phyloP scores from a whole-genome alignment of 192 early-diverging fungal genomes.

The Backusella liffmaniae region DNA sequence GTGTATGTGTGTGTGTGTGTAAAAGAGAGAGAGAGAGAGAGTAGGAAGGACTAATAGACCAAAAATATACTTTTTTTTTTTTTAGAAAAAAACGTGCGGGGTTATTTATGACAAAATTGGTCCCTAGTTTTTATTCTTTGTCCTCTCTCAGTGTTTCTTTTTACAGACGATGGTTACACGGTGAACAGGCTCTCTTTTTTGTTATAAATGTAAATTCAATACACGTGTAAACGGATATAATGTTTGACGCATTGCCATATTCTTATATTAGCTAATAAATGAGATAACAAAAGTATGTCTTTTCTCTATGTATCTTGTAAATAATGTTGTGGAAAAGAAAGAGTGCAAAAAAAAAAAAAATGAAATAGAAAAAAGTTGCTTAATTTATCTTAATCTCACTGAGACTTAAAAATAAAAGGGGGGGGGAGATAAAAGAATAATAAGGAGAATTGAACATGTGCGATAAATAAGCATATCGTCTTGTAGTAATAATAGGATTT shows the following conservation, averaged over 20 bases:
- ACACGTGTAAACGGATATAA: slow-evolving; percentile 1
- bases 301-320: too few species aligned
- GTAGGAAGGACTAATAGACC: background rate
- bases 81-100: background rate
- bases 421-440: background rate
- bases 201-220: background rate
- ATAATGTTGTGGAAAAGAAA: too few species aligned
- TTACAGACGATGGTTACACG: background rate
- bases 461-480: background rate
- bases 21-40: background rate
- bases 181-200: slow-evolving; percentile 4
- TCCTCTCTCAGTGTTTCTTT: background rate
- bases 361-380: too few species aligned
- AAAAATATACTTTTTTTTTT: background rate
- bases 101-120: slow-evolving; percentile 2
- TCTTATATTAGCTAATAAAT: background rate
- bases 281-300: background rate
- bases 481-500: background rate
- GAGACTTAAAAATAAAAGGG: background rate
- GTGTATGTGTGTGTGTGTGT: background rate
- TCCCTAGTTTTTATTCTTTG: background rate
- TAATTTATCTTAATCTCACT: background rate
- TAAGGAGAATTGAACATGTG: background rate
- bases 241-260: background rate
- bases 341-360: too few species aligned